phyloP scores from a whole-genome alignment of 2,329 filamentous ascomycete genomes.

The Macrophomina pseudophaseolina region DNA sequence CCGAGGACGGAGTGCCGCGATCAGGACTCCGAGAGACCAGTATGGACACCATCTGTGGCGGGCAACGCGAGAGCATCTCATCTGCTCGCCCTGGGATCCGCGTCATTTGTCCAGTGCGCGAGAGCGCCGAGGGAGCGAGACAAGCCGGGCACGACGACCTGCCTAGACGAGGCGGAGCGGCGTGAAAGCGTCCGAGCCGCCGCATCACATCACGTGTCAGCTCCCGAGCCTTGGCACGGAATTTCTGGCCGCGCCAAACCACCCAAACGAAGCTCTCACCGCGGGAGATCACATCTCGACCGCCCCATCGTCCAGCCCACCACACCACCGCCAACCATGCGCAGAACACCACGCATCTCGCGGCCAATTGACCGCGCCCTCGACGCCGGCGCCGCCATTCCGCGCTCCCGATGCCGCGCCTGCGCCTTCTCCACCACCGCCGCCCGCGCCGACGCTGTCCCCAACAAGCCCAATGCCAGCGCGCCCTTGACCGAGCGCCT shows the following conservation, averaged over 20 bases:
- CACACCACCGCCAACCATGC: constrained; percentile 11
- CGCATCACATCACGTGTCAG: neutral
- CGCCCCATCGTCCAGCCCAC: neutral
- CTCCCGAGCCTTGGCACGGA: neutral
- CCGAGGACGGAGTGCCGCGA: no score
- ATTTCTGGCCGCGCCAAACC: constrained; percentile 11
- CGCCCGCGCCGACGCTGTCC: neutral
- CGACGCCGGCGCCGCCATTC: neutral
- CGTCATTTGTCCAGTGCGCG: neutral
- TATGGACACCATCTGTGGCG: no score
- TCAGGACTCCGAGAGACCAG: no score
- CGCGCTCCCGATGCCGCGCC: neutral
- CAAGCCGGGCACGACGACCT: neutral
- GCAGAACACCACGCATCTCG: constrained; percentile 20
- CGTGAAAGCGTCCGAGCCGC: neutral
- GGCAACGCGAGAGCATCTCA: no score
- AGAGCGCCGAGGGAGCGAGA: neutral
- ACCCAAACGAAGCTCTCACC: neutral
- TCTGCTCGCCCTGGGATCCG: no score
- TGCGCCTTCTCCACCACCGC: constrained; percentile 14
- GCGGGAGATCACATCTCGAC: neutral
- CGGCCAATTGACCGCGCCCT: constrained; percentile 23
- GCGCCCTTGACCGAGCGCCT: neutral
- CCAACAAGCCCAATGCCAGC: neutral
- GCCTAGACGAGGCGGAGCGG: no score